Evolutionary conservation across 2,329 filamentous ascomycete species (phyloP), one percentile per base, ranked within the genome.

Genomic region (Phoma sp.): DNA sequence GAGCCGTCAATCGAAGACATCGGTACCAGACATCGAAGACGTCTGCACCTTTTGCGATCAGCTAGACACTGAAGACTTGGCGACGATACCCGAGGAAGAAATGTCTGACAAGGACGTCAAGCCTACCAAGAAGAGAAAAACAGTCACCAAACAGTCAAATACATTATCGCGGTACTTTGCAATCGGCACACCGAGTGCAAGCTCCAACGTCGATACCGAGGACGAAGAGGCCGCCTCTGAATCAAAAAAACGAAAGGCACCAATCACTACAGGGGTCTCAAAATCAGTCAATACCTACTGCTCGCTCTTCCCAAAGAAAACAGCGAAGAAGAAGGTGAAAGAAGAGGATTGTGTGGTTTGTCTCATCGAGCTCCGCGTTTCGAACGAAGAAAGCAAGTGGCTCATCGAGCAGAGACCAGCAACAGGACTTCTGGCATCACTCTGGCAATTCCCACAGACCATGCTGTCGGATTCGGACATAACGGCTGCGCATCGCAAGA

Each of bases 381-480:
- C 52, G 12, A 47, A 60, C 12, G 57, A 57, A 0, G 44, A 43
- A 3, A 68, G 63, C 47, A 70, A 67, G 40, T 76, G 68, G 67
- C 58, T 76, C 2, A 74, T 75, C 27, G 71, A 75, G 43, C 69
- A 76, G 40, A 60, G 73, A 38, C 73, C 73, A 12, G 68, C 67
- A 8, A 74, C 37, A 62, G 67, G 67, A 25, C 62, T 71, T 6
- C 56, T 70, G 8, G 67, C 65, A 41, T 70, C 67, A 12, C 55
- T 72, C 4, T 72, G 69, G 61, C 71, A 76, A 51, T 76, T 76
- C 48, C 73, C 73, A 17, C 68, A 73, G 38, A 50, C 38, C 38
- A 61, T 67, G 2, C 51, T 73, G 35, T 38, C 62, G 10, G 32
- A 50, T 6, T 47, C 64, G 6, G 55, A 63, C 8, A 58, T 45